Evolutionary conservation across 2,329 filamentous ascomycete species (phyloP).

Genomic region (Chaetomium sp.): DNA sequence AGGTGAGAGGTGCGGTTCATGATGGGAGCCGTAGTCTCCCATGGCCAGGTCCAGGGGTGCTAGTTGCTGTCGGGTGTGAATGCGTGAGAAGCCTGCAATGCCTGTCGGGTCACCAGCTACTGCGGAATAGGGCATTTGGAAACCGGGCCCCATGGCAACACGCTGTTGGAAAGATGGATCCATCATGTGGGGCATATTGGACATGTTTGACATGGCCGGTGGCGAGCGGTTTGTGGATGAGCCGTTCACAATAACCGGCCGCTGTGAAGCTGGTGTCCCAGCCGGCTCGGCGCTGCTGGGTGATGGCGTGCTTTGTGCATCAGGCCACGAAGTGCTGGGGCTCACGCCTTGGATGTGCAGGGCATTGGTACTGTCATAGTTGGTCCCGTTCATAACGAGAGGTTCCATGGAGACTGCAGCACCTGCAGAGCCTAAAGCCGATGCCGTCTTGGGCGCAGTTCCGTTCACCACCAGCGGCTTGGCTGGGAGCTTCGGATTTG

Average conservation of each 20-base stretch:
- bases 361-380: constrained; percentile 30
- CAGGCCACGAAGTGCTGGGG: constrained; percentile 19
- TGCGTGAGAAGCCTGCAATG: constrained; percentile 25
- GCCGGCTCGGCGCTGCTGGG: constrained; percentile 21
- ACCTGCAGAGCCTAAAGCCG: constrained; percentile 25
- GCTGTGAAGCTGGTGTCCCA: constrained; percentile 31
- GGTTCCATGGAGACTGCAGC: constrained; percentile 25
- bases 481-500: constrained; percentile 28
- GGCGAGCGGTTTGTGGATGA: constrained; percentile 21
- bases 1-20: constrained; percentile 58
- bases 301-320: constrained; percentile 20
- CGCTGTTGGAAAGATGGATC: constrained; percentile 30
- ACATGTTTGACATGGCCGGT: background rate
- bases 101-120: constrained; percentile 26
- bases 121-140: constrained; percentile 23
- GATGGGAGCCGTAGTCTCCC: constrained; percentile 34
- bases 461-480: constrained; percentile 40
- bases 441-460: constrained; percentile 29
- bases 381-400: constrained; percentile 24
- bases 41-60: constrained; percentile 51
- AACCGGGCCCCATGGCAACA: constrained; percentile 22
- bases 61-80: constrained; percentile 38
- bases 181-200: background rate
- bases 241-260: constrained; percentile 46
- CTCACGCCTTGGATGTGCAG: constrained; percentile 32